A percentile compares a stretch with the other conserved stretches of the same genome.
Conservation (phyloP, 495 filamentous ascomycete species). For the Pyrenula massariospora region DNA sequence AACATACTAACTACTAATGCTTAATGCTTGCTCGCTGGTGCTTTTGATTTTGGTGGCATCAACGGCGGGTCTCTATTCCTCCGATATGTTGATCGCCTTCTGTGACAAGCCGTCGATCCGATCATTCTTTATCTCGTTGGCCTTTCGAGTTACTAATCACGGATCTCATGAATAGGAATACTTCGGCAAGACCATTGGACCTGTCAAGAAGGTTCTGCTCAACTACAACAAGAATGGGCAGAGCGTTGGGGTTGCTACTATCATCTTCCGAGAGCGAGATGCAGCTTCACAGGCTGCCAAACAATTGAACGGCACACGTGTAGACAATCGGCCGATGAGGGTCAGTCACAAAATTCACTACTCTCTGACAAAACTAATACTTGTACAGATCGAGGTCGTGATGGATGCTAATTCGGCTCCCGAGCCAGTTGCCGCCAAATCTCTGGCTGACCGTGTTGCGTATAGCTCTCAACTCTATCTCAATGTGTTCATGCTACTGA, state of each 20-base stretch:
- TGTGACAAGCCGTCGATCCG: not conserved
- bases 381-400: slow-evolving; percentile 71
- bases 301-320: slow-evolving; percentile 72
- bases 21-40: slow-evolving; percentile 49
- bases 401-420: slow-evolving; percentile 64
- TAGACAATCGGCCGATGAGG: slow-evolving; percentile 87
- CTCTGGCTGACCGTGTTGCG: slow-evolving; percentile 77
- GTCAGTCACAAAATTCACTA: slow-evolving; percentile 28
- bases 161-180: slow-evolving; percentile 68
- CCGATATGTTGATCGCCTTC: not conserved
- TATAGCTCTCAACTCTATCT: slow-evolving; percentile 30
- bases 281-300: slow-evolving; percentile 71
- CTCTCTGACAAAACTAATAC: slow-evolving; percentile 11
- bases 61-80: not conserved
- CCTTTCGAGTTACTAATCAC: slow-evolving; percentile 28
- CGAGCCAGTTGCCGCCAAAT: slow-evolving; percentile 51
- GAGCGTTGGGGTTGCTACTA: slow-evolving; percentile 79
- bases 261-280: slow-evolving; percentile 64
- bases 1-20: not conserved
- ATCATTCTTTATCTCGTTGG: slow-evolving; percentile 6
- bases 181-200: slow-evolving; percentile 76
- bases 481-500: slow-evolving; percentile 7
- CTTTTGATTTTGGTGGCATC: slow-evolving; percentile 18
- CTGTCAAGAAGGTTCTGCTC: slow-evolving; percentile 76
- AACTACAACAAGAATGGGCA: slow-evolving; percentile 85